phyloP scores from a whole-genome alignment of 495 filamentous ascomycete genomes.

The Neurospora sp. region DNA sequence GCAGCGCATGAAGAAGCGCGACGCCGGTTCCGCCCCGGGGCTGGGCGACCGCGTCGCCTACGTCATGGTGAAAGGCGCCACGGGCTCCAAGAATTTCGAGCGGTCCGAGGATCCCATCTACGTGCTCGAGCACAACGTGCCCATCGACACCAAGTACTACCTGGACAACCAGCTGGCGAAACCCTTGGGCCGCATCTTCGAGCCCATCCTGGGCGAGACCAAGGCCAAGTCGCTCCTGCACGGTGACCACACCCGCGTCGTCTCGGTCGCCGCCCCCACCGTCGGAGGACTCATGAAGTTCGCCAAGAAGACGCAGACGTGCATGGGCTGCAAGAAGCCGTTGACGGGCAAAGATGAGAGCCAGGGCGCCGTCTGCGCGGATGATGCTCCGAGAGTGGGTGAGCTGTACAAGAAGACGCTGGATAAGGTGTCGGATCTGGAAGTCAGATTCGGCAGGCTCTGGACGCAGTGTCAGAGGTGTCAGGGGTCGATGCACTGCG shows the following conservation, averaged over 20 bases:
- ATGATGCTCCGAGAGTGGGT: constrained; percentile 74
- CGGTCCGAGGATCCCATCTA: constrained; percentile 92
- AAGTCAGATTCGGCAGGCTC: constrained; percentile 82
- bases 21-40: constrained; percentile 86
- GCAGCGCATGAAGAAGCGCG: constrained; percentile 89
- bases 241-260: constrained; percentile 85
- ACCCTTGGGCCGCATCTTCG: constrained; percentile 89
- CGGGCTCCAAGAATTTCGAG: constrained; percentile 87
- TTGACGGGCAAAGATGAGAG: constrained; percentile 67
- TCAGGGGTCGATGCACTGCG: constrained; percentile 93
- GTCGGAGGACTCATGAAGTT: constrained; percentile 97
- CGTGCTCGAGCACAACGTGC: constrained; percentile 94
- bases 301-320: constrained; percentile 91
- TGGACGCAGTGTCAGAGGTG: constrained; percentile 99
- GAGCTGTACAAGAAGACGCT: constrained; percentile 92
- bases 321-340: constrained; percentile 98
- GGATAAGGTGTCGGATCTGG: constrained; percentile 77
- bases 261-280: constrained; percentile 80
- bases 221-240: constrained; percentile 72
- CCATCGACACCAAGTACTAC: constrained; percentile 98
- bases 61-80: constrained; percentile 89
- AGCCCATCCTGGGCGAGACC: constrained; percentile 88
- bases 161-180: constrained; percentile 97
- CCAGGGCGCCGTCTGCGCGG: constrained; percentile 76
- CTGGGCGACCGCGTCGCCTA: constrained; percentile 96